Base-by-base conservation (phyloP, 257 asterid genomes). In the Solanum medicagineum region DNA sequence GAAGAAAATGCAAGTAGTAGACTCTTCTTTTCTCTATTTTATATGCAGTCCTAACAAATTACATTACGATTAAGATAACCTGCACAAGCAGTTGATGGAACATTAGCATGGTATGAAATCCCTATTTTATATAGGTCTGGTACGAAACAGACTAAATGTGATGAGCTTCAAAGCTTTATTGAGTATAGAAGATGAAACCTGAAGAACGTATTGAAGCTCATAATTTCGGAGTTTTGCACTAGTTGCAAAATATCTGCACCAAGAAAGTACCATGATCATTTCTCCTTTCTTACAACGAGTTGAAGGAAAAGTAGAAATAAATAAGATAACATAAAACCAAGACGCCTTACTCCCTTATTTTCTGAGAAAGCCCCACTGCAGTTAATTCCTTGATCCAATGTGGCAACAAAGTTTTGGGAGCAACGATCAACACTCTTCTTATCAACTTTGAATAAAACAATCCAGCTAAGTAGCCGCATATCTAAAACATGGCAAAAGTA, bases 321-420 rank as follows among this genome's bases (percentile, higher is more conserved):
- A 26, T 36, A 65, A 84, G 45, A 79, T 29, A 68, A 36, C 14
- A 79, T 84, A 22, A 60, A 22, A 80, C 49, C 89, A 88, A 71
- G 89, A 87, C 68, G 63, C 8, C 93, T 87, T 92, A 96, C 99
- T 93, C 98, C 90, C 93, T 93, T 5, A 94, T 94, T 90, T 89
- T 89, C 84, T 75, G 88, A 80, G 97, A 92, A 81, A 96, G 97
- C 80, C 99, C 99, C 69, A 96, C 99, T 81, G 92, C 87, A 51
- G 97, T 89, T 84, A 96, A 90, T 86, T 96, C 99, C 82, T 93
- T 93, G 77, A 84, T 90, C 99, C 99, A 96, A 81, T 96, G 99
- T 73, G 98, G 92, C 85, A 96, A 84, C 79, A 96, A 91, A 80
- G 99, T 96, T 87, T 94, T 96, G 44, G 98, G 99, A 85, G 98